Percentiles rank a stretch among this genome's conserved stretches.
Evolutionary conservation across 23 red algal genomes (phyloP).

Genomic region (Gracilariopsis chorda): DNA sequence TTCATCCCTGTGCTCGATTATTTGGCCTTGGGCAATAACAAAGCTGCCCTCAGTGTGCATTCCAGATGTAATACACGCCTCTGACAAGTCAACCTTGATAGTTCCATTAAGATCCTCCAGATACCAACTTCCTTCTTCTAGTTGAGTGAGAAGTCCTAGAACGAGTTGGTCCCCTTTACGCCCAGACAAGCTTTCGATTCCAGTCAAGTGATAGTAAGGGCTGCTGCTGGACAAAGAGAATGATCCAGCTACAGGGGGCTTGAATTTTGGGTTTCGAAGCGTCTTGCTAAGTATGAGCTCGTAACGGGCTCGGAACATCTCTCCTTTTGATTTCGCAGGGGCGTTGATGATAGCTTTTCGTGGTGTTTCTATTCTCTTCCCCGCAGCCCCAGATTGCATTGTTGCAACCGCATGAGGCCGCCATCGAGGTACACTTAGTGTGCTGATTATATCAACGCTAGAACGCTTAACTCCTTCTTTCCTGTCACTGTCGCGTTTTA

Average conservation of each 20-base stretch:
- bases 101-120: slow-evolving; percentile 68
- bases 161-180: slow-evolving; percentile 51
- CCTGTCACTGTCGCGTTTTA: not conserved
- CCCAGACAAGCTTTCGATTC: slow-evolving; percentile 58
- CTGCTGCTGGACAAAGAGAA: not conserved
- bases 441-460: slow-evolving; percentile 50
- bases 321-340: slow-evolving; percentile 19
- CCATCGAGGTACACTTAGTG: slow-evolving; percentile 51
- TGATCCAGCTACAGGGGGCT: slow-evolving; percentile 18
- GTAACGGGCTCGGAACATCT: slow-evolving; percentile 51
- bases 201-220: slow-evolving; percentile 67
- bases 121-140: slow-evolving; percentile 74
- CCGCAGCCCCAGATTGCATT: not conserved
- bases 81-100: slow-evolving; percentile 52
- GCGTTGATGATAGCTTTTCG: slow-evolving; percentile 19
- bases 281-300: slow-evolving; percentile 56
- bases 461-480: not conserved
- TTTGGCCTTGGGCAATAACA: slow-evolving; percentile 67
- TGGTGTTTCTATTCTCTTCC: slow-evolving; percentile 4
- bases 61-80: slow-evolving; percentile 46
- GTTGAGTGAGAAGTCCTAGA: slow-evolving; percentile 72
- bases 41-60: slow-evolving; percentile 70
- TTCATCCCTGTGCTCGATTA: slow-evolving; percentile 12
- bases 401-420: slow-evolving; percentile 14
- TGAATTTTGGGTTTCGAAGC: slow-evolving; percentile 62